Conservation (phyloP, 2,329 filamentous ascomycete genomes). For the Trichoderma sp. region DNA sequence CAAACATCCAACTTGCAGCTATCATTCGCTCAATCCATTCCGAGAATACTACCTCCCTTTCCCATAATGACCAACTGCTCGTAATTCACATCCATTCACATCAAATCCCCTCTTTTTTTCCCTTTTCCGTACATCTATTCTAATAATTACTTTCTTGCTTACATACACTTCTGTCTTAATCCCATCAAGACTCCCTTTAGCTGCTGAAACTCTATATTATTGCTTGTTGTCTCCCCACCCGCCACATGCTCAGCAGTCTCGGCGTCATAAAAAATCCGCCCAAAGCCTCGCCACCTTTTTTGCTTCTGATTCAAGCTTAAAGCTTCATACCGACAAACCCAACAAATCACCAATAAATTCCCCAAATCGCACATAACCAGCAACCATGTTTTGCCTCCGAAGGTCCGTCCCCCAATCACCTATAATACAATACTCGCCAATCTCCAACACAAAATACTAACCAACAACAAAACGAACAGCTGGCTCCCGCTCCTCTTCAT, state of each 20-base stretch:
- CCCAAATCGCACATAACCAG: background rate
- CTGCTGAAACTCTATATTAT: background rate
- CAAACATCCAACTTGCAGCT: background rate
- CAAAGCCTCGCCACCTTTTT: background rate
- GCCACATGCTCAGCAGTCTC: background rate
- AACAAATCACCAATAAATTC: background rate
- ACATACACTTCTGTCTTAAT: background rate
- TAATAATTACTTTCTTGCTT: background rate
- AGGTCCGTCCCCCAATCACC: slow-evolving; percentile 45
- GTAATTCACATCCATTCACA: background rate
- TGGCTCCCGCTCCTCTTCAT: slow-evolving; percentile 89
- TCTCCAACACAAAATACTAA: background rate
- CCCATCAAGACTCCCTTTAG: too few relatives aligned
- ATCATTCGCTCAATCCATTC: background rate
- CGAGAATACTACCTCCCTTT: background rate
- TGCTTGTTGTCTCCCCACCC: background rate
- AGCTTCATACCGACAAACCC: background rate
- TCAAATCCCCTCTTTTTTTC: background rate
- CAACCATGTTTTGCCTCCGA: slow-evolving; percentile 62
- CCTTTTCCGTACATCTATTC: background rate
- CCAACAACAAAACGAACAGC: slow-evolving; percentile 44
- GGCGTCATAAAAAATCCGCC: background rate
- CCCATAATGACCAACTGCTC: background rate
- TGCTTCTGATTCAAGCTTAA: background rate
- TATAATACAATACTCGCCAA: background rate